phyloP scores from a whole-genome alignment of 768 basidiomycete genomes.

The Mycena leptocephala region DNA sequence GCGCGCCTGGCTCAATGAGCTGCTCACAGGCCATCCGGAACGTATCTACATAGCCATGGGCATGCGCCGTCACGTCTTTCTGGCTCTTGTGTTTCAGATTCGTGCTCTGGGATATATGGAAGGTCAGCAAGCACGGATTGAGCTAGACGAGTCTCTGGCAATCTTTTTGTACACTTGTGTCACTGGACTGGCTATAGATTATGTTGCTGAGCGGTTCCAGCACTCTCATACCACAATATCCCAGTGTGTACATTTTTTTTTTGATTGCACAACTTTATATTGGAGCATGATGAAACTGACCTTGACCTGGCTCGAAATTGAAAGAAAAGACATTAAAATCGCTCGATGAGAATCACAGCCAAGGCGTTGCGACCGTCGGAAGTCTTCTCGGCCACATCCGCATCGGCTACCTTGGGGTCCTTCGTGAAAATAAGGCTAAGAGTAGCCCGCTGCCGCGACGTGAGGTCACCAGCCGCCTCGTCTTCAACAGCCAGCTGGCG shows the following conservation, averaged over 20 bases:
- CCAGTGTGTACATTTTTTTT: constrained; percentile 11
- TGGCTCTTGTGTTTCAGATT: constrained; percentile 19
- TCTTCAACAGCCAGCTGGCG: background rate
- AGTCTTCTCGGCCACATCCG: background rate
- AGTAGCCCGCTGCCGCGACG: background rate
- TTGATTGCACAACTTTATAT: background rate
- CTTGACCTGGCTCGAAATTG: too few species aligned
- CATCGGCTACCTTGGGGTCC: background rate
- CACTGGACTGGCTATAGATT: too few species aligned
- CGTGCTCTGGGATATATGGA: background rate
- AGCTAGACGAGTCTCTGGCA: constrained; percentile 42
- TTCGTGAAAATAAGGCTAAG: constrained; percentile 8
- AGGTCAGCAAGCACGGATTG: constrained; percentile 15
- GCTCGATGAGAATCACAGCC: background rate
- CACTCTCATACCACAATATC: constrained; percentile 43
- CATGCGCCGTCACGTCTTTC: too few species aligned
- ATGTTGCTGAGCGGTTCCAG: too few species aligned
- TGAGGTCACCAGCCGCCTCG: background rate
- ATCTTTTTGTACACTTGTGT: too few species aligned
- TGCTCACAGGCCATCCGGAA: constrained; percentile 36
- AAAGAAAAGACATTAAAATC: too few species aligned
- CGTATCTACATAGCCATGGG: constrained; percentile 31
- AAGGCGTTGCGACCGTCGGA: background rate
- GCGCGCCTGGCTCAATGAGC: constrained; percentile 40
- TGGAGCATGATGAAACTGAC: too few species aligned